A percentile compares a stretch with the other conserved stretches of the same genome.
Evolutionary conservation across 192 early-diverging fungal genomes (phyloP).

Genomic region (Obelidium mucronatum): DNA sequence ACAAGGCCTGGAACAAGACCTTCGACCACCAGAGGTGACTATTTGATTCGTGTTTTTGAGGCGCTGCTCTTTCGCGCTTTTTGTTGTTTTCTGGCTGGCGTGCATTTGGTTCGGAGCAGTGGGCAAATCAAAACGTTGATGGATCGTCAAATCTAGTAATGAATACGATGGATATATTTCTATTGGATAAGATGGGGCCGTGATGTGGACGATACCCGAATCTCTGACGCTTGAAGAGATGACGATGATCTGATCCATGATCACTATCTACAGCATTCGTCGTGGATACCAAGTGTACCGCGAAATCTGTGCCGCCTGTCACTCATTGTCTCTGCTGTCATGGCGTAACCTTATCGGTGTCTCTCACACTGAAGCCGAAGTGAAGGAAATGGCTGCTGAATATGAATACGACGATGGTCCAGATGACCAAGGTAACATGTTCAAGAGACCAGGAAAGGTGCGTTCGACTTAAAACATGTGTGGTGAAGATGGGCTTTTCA

Average conservation of each 20-base stretch:
- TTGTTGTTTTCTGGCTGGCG: too few species aligned
- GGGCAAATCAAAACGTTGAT: too few species aligned
- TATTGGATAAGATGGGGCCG: too few species aligned
- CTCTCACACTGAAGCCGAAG: constrained; percentile 90
- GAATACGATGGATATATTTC: too few species aligned
- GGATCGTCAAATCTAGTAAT: too few species aligned
- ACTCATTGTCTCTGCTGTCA: constrained; percentile 91
- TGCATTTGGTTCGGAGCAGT: too few species aligned
- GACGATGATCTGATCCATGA: constrained; percentile 15
- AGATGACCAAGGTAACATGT: constrained; percentile 90
- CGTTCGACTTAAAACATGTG: too few species aligned
- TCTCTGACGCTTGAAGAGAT: too few species aligned
- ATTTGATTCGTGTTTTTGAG: too few species aligned
- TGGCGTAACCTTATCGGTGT: constrained; percentile 97
- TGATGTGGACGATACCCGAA: too few species aligned
- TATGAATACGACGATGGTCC: constrained; percentile 93
- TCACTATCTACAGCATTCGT: constrained; percentile 86
- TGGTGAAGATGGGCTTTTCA: too few species aligned
- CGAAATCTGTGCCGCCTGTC: constrained; percentile 97
- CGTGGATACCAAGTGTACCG: constrained; percentile 99
- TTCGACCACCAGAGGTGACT: constrained; percentile 92
- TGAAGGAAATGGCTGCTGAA: constrained; percentile 92
- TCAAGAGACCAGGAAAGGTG: constrained; percentile 89
- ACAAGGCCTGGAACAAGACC: constrained; percentile 79
- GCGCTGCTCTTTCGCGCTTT: too few species aligned